These are phyloP conservation scores for Mrakia blollopis DNA, from an alignment of 768 basidiomycete species.

Conservation along the genomic window DNA sequence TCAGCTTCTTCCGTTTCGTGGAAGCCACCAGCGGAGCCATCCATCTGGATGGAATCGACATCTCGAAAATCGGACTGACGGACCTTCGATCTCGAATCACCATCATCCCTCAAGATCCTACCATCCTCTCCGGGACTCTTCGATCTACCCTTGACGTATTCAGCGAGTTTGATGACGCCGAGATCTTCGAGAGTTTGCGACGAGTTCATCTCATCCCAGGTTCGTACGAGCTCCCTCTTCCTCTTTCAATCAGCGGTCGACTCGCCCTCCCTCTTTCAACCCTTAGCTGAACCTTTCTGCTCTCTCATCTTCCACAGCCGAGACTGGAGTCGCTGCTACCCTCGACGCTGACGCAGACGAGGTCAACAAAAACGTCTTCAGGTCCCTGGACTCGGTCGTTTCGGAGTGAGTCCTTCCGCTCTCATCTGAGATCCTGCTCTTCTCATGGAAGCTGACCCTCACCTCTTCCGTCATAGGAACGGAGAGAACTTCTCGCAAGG, in stretches of 20 bases:
- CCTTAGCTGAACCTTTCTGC: too few relatives aligned
- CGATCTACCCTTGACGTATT: constrained; percentile 80
- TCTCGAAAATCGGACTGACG: constrained; percentile 69
- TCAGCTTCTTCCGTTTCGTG: constrained; percentile 87
- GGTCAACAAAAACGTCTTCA: constrained; percentile 70
- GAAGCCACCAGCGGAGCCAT: constrained; percentile 74
- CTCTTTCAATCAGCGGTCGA: too few relatives aligned
- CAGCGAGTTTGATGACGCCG: constrained; percentile 73
- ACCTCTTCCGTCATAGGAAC: constrained; percentile 44
- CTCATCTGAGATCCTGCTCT: too few relatives aligned
- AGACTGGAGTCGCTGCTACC: constrained; percentile 14
- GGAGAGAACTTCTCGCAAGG: constrained; percentile 75
- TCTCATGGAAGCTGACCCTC: too few relatives aligned
- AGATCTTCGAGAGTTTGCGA: constrained; percentile 52
- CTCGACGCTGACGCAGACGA: constrained; percentile 37
- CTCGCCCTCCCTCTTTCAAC: too few relatives aligned
- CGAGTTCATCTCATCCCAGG: constrained; percentile 43
- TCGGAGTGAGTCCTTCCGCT: constrained; percentile 50
- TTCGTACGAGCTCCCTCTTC: too few relatives aligned
- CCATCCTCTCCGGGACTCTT: constrained; percentile 70
- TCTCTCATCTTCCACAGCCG: constrained; percentile 32
- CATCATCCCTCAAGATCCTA: constrained; percentile 77
- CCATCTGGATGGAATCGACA: constrained; percentile 70
- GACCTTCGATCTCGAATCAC: constrained; percentile 61
- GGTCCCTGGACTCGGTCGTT: constrained; percentile 65